Evolutionary conservation across 371 early-diverging fungal genomes (phyloP), one percentile per base, ranked within the genome.

Genomic region (Chytridiales sp.): DNA sequence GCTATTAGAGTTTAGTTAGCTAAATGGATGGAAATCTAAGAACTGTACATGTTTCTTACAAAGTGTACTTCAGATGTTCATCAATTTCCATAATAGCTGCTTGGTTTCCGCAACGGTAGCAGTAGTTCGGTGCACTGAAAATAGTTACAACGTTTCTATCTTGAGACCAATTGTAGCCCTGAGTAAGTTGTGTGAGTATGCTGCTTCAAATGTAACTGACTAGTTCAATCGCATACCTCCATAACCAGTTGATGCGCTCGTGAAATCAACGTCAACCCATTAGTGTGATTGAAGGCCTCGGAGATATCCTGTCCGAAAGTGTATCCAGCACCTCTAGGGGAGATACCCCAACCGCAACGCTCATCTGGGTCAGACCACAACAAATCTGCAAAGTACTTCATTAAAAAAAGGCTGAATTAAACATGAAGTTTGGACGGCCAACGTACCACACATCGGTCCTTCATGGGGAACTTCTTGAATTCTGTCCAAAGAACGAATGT

Each of bases 381-480:
- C 63, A 96, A 77, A 74, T 94, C 95, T 68, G 54, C 3, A 24
- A 51, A n/a, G 11, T 13, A 46, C 47, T 47, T 35, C 5, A 30
- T 49, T 49, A 27, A 47, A 32, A n/a, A 57, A 34, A 22, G 39
- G 24, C 35, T 17, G 36, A 59, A 15, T 34, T 11, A 47, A 51
- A n/a, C 11, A 58, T 8, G 38, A 46, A 24, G 8, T n/a, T 47
- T 19, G 34, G 4, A 27, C 27, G 6, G 34, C n/a, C n/a, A n/a
- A 34, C 70, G 21, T 68, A 75, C 75, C 78, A 69, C 95, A 95
- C 89, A 96, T 94, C 26, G 95, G 93, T 11, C 99, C 99, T 69
- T 97, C 95, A 68, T 98, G 98, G 29, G 99, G 99, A 41, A 99
- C 92, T 76, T 99, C 99, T 74, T 97, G 95, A 63, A 94, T 87